phyloP scores from a whole-genome alignment of 768 basidiomycete species.

The Leucocoprinus sp. region DNA sequence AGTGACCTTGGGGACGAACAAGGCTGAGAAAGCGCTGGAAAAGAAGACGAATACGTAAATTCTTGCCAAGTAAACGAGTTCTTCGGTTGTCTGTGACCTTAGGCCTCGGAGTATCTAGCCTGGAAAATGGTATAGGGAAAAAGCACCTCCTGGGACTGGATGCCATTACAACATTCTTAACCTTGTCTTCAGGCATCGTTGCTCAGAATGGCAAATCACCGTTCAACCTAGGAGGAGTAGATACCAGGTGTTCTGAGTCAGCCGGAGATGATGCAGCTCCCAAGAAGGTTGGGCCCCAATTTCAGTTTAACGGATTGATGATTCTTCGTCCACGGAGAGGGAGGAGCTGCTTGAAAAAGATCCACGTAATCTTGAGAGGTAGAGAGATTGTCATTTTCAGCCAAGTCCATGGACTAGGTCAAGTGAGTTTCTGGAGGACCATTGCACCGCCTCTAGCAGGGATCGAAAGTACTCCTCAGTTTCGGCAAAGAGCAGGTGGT shows the following conservation, averaged over 20 bases:
- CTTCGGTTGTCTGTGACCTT: background rate
- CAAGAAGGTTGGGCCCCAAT: slow-evolving; percentile 10
- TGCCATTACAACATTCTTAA: slow-evolving; percentile 8
- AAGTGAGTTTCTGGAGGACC: slow-evolving; percentile 1
- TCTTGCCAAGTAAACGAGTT: slow-evolving; percentile 5
- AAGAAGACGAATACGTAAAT: slow-evolving; percentile 11
- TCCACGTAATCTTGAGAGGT: slow-evolving; percentile 4
- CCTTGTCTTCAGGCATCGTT: background rate
- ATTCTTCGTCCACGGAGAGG: slow-evolving; percentile 11
- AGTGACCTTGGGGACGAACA: background rate
- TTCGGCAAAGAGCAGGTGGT: no score
- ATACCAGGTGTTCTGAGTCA: slow-evolving; percentile 1
- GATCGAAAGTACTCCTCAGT: no score
- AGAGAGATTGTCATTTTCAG: slow-evolving; percentile 9
- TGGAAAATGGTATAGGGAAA: slow-evolving; percentile 1
- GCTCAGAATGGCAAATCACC: slow-evolving; percentile 1
- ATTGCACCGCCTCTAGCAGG: slow-evolving; percentile 10
- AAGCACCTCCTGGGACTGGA: background rate
- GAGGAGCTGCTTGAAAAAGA: slow-evolving; percentile 3
- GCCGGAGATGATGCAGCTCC: slow-evolving; percentile 9
- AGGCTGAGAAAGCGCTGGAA: slow-evolving; percentile 7
- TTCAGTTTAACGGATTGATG: slow-evolving; percentile 9
- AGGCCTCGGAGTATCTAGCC: slow-evolving; percentile 10
- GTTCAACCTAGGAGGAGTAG: slow-evolving; percentile 2
- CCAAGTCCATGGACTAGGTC: slow-evolving; percentile 10